Percentiles rank a stretch among this genome's conserved stretches.
These are phyloP conservation scores for Calonectria pseudoreteaudii DNA, from an alignment of 2,329 filamentous ascomycete genomes.

Conservation along the genomic window DNA sequence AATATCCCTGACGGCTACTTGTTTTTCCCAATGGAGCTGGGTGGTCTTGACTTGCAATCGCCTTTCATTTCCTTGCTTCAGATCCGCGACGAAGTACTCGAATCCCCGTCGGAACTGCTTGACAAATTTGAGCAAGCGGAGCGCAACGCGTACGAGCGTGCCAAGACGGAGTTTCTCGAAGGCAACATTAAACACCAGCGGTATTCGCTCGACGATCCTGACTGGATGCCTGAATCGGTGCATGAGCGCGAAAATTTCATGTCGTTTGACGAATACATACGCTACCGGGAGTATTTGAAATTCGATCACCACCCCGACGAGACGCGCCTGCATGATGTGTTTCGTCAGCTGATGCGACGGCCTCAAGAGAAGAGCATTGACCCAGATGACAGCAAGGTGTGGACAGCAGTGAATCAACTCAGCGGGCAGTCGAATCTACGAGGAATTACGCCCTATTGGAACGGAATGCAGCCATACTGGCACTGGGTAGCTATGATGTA, in stretches of 20 bases:
- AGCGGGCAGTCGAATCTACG: slow-evolving; percentile 27
- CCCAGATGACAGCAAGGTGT: slow-evolving; percentile 40
- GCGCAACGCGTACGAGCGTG: slow-evolving; percentile 47
- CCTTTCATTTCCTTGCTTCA: slow-evolving; percentile 58
- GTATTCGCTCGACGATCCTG: slow-evolving; percentile 29
- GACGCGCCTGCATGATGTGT: slow-evolving; percentile 48
- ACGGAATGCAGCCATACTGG: slow-evolving; percentile 56
- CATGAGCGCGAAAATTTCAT: slow-evolving; percentile 56
- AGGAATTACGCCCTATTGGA: slow-evolving; percentile 44
- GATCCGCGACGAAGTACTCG: slow-evolving; percentile 48
- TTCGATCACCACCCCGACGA: slow-evolving; percentile 38
- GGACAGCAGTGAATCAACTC: slow-evolving; percentile 37
- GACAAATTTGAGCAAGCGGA: slow-evolving; percentile 50
- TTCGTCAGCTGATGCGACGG: slow-evolving; percentile 49
- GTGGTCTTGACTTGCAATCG: slow-evolving; percentile 60
- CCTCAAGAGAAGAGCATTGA: slow-evolving; percentile 45
- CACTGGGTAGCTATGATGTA: slow-evolving; percentile 60
- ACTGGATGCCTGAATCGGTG: slow-evolving; percentile 45
- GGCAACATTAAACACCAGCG: slow-evolving; percentile 26
- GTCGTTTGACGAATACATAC: slow-evolving; percentile 56
- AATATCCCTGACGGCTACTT: slow-evolving; percentile 60
- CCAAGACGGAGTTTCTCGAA: slow-evolving; percentile 50
- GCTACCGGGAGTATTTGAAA: slow-evolving; percentile 55
- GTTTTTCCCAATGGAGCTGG: slow-evolving; percentile 59
- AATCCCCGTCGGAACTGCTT: slow-evolving; percentile 47